Conservation (phyloP, 495 filamentous ascomycete species). For the Hamigera avellanea region DNA sequence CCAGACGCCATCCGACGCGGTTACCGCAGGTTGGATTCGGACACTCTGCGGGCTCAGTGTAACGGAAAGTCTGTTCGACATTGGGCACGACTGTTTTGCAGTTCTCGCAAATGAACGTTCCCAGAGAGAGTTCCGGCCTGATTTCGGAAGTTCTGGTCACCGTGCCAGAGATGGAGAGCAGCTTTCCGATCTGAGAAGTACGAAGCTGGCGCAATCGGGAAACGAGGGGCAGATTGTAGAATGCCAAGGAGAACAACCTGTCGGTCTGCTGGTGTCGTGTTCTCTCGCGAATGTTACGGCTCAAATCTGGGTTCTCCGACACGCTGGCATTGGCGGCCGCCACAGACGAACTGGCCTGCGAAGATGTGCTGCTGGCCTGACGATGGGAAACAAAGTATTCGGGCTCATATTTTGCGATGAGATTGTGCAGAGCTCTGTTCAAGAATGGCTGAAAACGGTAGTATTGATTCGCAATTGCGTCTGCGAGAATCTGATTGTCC, state of each 20-base stretch:
- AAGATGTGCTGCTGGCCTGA: conserved; percentile 52
- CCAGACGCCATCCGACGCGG: conserved; percentile 78
- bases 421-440: conserved; percentile 77
- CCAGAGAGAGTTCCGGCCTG: conserved; percentile 80
- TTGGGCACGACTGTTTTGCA: conserved; percentile 74
- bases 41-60: conserved; percentile 92
- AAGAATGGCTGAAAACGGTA: conserved; percentile 94
- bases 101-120: conserved; percentile 83
- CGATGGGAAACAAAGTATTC: conserved; percentile 87
- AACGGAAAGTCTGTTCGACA: conserved; percentile 95
- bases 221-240: conserved; percentile 94
- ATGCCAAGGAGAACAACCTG: conserved; percentile 87
- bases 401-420: conserved; percentile 88
- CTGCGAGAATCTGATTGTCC: conserved; percentile 63
- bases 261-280: conserved; percentile 93
- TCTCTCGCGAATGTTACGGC: conserved; percentile 34
- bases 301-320: conserved; percentile 39
- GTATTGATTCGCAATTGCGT: conserved; percentile 78
- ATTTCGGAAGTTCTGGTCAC: conserved; percentile 96
- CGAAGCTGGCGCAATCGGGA: conserved; percentile 81
- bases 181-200: conserved; percentile 80
- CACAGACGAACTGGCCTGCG: conserved; percentile 54
- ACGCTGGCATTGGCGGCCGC: conserved; percentile 55
- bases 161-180: conserved; percentile 91
- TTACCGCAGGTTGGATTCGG: conserved; percentile 89